These are phyloP conservation scores for Potentilla sterilis DNA, from an alignment of 306 rosid genomes.

Conservation along the genomic window DNA sequence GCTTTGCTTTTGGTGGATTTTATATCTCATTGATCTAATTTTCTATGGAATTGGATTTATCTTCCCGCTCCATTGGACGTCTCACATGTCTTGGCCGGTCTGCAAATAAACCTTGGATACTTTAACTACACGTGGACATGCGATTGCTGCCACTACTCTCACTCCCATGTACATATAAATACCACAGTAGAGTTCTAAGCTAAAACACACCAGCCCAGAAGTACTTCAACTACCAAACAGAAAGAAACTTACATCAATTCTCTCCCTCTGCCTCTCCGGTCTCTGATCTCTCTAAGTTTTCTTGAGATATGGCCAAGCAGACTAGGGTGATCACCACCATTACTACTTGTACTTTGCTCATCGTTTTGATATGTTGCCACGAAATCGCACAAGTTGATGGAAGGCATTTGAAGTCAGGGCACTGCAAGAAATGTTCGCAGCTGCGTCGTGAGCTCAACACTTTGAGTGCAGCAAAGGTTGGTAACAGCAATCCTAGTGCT, in stretches of 20 bases:
- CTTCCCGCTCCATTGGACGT: constrained; percentile 33
- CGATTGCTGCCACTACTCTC: not conserved
- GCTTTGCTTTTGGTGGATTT: constrained; percentile 6
- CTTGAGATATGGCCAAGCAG: constrained; percentile 32
- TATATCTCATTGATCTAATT: not conserved
- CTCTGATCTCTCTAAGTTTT: not conserved
- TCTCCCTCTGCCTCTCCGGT: not conserved
- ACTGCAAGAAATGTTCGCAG: constrained; percentile 29
- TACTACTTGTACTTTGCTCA: constrained; percentile 28
- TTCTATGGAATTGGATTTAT: constrained; percentile 23
- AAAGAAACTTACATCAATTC: not conserved
- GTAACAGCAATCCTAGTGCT: not conserved
- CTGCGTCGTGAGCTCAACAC: not conserved
- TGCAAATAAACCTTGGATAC: constrained; percentile 10
- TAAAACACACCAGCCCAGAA: not conserved
- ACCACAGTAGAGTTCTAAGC: constrained; percentile 1
- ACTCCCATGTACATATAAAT: constrained; percentile 12
- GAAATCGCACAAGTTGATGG: constrained; percentile 39
- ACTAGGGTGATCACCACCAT: not conserved
- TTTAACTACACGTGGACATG: constrained; percentile 1
- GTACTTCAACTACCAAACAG: not conserved
- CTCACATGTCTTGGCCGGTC: constrained; percentile 14
- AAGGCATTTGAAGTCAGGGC: constrained; percentile 38
- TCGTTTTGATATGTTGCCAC: constrained; percentile 36
- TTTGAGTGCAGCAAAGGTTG: not conserved